Base-by-base conservation (phyloP, 495 filamentous ascomycete species). In the Hypoxylon perforatum region DNA sequence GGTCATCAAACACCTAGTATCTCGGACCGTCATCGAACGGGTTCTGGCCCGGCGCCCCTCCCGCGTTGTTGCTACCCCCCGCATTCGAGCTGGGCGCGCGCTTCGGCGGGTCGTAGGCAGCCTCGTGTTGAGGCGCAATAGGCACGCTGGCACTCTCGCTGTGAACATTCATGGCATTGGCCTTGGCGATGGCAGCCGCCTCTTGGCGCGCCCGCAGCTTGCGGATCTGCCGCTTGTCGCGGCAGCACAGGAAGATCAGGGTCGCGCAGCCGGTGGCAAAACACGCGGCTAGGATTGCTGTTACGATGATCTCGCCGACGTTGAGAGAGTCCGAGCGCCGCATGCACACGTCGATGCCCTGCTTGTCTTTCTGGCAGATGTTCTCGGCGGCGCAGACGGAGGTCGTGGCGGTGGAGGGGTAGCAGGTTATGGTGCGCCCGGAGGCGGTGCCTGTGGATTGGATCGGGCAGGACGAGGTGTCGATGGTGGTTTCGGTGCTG, bases 301-400 rank as follows among this genome's bases (percentile, higher is more conserved):
- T 76, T 48, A 83, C 74, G 67, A 84, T 62, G 57, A 78, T 73
- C 21, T 76, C 81, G 15, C 68, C 74, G 0, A 70, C 54, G 55
- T 64, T 71, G 8, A 83, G 73, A 3, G 9, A 3, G 63, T 80
- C 67, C 10, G 78, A 46, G 35, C 73, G 72, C 61, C 69, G 67
- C 77, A 85, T 82, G 79, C 84, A 85, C 15, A 44, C 18, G 41
- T 63, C 58, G 51, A 67, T 59, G 57, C 80, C 77, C 30, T 71
- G 45, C 47, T 12, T 22, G 71, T 78, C 70, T 11, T 53, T 60
- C 45, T 61, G 60, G 80, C 84, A 86, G 61, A 82, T 70, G 17
- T 79, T 67, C n/a, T 73, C 78, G 15, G 76, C 76, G 19, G 73
- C 75, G 76, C 84, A 86, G 47, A 76, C 73, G 8, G 62, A 15